Conservation (phyloP, 108 stramenopile species). For the Stephanodiscus triporus region DNA sequence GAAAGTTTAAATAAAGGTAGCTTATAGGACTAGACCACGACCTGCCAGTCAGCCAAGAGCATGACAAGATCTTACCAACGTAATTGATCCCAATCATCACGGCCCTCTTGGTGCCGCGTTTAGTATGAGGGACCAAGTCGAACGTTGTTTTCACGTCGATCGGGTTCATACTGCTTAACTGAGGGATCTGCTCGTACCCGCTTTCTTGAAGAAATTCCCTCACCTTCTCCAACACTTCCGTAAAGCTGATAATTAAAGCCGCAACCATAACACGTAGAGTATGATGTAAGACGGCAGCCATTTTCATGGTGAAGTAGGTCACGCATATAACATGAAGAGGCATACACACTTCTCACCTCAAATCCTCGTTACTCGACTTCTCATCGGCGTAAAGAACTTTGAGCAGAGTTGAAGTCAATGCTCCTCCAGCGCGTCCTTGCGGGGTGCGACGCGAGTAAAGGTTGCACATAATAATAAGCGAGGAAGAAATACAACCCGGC, state of each 20-base stretch:
- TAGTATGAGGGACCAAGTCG: constrained; percentile 49
- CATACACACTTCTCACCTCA: background rate
- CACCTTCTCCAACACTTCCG: constrained; percentile 43
- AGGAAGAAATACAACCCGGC: background rate
- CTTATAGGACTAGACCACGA: background rate
- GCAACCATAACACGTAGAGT: no score
- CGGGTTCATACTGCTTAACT: constrained; percentile 59
- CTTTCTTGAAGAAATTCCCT: constrained; percentile 20
- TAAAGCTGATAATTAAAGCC: constrained; percentile 33
- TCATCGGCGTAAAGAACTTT: constrained; percentile 56
- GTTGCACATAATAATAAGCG: background rate
- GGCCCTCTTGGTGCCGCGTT: constrained; percentile 56
- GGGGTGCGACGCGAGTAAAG: background rate
- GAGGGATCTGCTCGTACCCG: constrained; percentile 61
- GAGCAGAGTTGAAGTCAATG: constrained; percentile 86
- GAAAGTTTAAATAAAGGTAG: background rate
- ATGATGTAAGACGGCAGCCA: no score
- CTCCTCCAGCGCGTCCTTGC: constrained; percentile 73
- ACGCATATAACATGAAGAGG: no score
- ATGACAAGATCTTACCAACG: constrained; percentile 53
- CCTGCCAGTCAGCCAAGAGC: no score
- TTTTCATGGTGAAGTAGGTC: no score
- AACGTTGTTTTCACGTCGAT: constrained; percentile 49
- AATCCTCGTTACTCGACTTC: constrained; percentile 19
- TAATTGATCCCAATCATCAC: constrained; percentile 92